Base-by-base conservation (phyloP, 73 alveolate species). In the Symbiodinium pilosum region DNA sequence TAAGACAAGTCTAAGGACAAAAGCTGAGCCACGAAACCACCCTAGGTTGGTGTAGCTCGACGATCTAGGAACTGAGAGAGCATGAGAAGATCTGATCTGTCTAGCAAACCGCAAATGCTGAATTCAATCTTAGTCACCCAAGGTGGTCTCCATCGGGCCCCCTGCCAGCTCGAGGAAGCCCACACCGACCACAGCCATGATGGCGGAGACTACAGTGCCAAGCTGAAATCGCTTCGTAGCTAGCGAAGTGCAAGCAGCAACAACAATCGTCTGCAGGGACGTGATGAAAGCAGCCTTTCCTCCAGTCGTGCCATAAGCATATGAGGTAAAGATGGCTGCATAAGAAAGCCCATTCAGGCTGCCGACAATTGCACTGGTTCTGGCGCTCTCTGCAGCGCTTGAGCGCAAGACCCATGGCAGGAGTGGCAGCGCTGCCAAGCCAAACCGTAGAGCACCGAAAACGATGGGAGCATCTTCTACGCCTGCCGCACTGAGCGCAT, bases 231-330 rank as follows among this genome's bases (percentile, higher is more conserved):
- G 54, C 21, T 52, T 16, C 26, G 94, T 81, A 47, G 59, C 84
- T 3, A 51, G 12, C 9, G 94, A 87, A 36, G 94, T 87, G 84
- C 94, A 87, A 20, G 94, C 94, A 9, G 94, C 94, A 30, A 87
- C 94, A 83, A 87, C 94, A 40, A 87, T 9, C 24, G 84, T 24
- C 40, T 87, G 94, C 30, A 87, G 94, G 39, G 94, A 87, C 11
- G 84, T 51, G 94, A 87, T 87, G 94, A 87, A 87, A 43, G 94
- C 94, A 11, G 94, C 94, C 42, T 87, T 87, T 30, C 84, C 94
- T 54, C 94, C 94, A 38, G 1, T 69, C 40, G 40, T 30, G 84
- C 42, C 59, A 47, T 34, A 69, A 69, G 40, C 16, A 69, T 30
- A 69, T 16, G 94, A 87, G 39, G 59, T 8, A 26, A 87, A 87